phyloP scores from a whole-genome alignment of 2,329 filamentous ascomycete genomes.

The Monilinia laxa region DNA sequence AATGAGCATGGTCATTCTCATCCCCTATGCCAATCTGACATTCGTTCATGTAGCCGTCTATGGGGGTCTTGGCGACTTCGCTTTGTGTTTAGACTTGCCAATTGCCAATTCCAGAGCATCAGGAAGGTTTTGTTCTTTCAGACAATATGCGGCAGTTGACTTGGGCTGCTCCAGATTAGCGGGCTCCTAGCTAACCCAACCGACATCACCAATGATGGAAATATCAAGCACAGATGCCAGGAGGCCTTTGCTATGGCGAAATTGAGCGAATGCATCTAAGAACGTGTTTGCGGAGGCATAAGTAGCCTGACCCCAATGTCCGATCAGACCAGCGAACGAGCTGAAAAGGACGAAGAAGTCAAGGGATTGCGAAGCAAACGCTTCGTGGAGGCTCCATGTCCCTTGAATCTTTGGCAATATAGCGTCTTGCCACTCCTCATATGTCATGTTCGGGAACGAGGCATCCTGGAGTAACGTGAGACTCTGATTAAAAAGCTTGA shows the following conservation, averaged over 20 bases:
- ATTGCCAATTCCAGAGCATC: neutral
- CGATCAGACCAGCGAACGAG: conserved; percentile 39
- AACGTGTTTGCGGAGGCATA: conserved; percentile 26
- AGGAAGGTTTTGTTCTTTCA: neutral
- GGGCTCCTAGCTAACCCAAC: neutral
- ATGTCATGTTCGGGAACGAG: neutral
- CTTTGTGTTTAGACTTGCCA: neutral
- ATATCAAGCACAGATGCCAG: neutral
- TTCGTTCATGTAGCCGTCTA: neutral
- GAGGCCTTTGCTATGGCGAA: neutral
- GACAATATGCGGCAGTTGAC: neutral
- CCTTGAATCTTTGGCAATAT: conserved; percentile 51
- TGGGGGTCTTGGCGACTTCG: neutral
- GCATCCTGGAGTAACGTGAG: neutral
- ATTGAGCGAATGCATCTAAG: conserved; percentile 7
- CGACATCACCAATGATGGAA: neutral
- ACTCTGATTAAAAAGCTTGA: neutral
- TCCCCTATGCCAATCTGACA: neutral
- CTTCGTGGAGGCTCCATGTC: conserved; percentile 53
- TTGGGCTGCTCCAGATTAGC: neutral
- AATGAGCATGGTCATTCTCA: neutral
- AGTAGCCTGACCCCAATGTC: conserved; percentile 27
- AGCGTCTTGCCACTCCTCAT: neutral
- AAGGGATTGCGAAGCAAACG: conserved; percentile 23
- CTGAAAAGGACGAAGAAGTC: conserved; percentile 45